Base-by-base conservation (phyloP, 805 yeast genomes). In the Metschnikowia lochheadii region DNA sequence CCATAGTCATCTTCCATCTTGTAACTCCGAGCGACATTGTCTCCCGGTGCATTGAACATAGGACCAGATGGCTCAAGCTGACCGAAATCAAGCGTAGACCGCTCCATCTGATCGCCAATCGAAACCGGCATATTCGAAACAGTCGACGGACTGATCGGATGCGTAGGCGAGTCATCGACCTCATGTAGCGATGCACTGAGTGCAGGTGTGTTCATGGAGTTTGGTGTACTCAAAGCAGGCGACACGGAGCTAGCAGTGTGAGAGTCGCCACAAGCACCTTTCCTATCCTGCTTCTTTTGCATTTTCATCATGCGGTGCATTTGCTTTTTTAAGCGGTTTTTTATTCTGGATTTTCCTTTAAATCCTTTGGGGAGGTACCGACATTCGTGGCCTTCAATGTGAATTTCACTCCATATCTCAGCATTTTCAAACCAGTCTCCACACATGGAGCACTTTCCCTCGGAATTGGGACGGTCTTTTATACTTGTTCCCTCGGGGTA, bases 381-480 rank as follows among this genome's bases (percentile, higher is more conserved):
- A 66, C 84, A 80, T 53, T 75, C 72, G 44, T 78, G 80, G 7
- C 73, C 75, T 55, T 72, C 77, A 39, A 80, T 72, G 54, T 80
- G 84, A 39, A 68, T 61, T 50, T 73, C 77, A 48, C 80, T 66
- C 84, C 84, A 80, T 21, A 73, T 75, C 51, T 72, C 72, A 46
- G 79, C 78, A 52, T 72, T 76, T 6, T 69, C 66, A 55, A 78
- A 80, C 59, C 64, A 69, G 51, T 73, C 72, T 23, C 78, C 80
- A 62, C 84, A 80, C 66, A 80, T 79, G 20, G 81, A 77, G 62
- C 84, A 80, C 40, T 74, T 64, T 11, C 84, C 84, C 5, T 74
- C 63, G 11, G 75, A 64, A 46, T 61, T 63, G 17, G 66, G 58
- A 45, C 84, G 61, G 44, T 74, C 76, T 50, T 69, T 71, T 3